phyloP scores from a whole-genome alignment of 2,329 filamentous ascomycete species.

The Hymenoscyphus albidus region DNA sequence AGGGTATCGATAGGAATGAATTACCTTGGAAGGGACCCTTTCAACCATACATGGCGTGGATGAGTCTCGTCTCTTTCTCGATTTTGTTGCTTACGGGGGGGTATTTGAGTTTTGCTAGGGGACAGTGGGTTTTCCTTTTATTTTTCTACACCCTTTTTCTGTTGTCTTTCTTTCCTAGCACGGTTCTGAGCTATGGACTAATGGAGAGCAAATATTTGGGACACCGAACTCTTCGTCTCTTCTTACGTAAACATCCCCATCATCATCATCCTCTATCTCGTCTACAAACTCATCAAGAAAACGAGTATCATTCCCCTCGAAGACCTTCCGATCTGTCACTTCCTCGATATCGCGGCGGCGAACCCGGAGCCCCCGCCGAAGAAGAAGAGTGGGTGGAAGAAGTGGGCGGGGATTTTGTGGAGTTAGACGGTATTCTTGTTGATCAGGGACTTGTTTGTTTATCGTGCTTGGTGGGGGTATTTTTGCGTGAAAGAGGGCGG shows the following conservation, averaged over 20 bases:
- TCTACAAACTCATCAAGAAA: conserved; percentile 52
- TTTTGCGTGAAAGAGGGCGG: too few species aligned
- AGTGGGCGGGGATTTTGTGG: conserved; percentile 28
- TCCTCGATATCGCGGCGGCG: conserved; percentile 35
- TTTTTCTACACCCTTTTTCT: neutral
- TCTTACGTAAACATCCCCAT: conserved; percentile 62
- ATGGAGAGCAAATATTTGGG: conserved; percentile 39
- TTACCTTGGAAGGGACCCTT: conserved; percentile 54
- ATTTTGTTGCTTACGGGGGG: conserved; percentile 57
- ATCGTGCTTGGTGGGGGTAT: neutral
- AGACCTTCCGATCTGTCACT: conserved; percentile 38
- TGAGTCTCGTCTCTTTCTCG: conserved; percentile 49
- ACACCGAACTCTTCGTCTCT: conserved; percentile 54
- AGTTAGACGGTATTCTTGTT: neutral
- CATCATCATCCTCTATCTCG: conserved; percentile 47
- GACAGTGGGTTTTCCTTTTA: conserved; percentile 34
- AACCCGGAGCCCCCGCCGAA: conserved; percentile 26
- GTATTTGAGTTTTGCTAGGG: conserved; percentile 42
- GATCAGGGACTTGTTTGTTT: neutral
- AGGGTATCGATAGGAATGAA: conserved; percentile 47
- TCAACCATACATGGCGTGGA: conserved; percentile 55
- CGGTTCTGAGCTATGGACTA: neutral
- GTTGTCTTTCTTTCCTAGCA: neutral
- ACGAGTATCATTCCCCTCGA: conserved; percentile 41
- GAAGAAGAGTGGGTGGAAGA: conserved; percentile 20